Base-by-base conservation (phyloP, 2,329 filamentous ascomycete genomes). In the Samsoniella hepiali region DNA sequence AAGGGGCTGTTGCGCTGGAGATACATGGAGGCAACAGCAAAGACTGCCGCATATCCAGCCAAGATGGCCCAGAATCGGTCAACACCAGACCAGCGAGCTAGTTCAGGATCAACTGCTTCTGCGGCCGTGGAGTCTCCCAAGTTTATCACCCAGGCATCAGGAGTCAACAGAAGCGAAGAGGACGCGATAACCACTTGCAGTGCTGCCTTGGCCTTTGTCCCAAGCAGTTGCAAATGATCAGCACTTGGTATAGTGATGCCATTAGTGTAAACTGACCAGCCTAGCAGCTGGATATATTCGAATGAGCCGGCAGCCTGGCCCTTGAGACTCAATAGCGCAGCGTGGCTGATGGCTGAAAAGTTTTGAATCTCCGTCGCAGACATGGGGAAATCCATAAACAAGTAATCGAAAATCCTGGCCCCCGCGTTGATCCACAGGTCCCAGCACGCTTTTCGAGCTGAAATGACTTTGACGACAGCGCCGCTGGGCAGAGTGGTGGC, bases 41-140 rank as follows among this genome's bases (percentile, higher is more conserved):
- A 91, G 45, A 97, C 82, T 54, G 93, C 88, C 0, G 87, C 72
- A 72, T 99, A 99, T 13, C 95, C 95, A 55, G 89, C 82, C 2
- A 93, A 70, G 45, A 97, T 91, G 15, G 94, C 93, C 77, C 82
- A 86, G 63, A 84, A 82, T 36, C 86, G 79, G 73, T 91, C 89
- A 17, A 82, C 80, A 34, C 82, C 80, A 64, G 84, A 82, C 91
- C 91, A 94, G 60, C 86, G 82, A 1, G 87, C 87, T 59, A 92
- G 76, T 32, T 79, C 81, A 8, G 84, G 82, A 69, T 90, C 82
- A 15, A 86, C 71, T 0, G 73, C 54, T 29, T 74, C 66, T 1
- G 73, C 66, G 3, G 71, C 66, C 63, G 80, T 76, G 31, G 79
- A 68, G 8, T 81, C 72, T 63, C 79, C 81, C 7, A 88, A 76